phyloP scores from a whole-genome alignment of 2,329 filamentous ascomycete species.

The Phyllosticta citribraziliensis region DNA sequence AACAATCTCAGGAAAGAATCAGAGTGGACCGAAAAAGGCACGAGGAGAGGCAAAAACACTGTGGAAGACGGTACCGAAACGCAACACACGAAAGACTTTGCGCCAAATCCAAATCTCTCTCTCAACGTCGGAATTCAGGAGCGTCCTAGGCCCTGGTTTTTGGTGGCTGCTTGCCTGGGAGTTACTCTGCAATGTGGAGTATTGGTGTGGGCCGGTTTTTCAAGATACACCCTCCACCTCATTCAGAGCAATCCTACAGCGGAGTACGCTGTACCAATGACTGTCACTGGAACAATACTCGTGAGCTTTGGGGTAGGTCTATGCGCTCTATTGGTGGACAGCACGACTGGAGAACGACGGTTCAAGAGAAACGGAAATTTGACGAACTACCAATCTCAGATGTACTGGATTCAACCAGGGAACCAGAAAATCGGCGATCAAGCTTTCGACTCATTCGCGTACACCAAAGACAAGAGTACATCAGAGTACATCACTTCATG shows the following conservation, averaged over 20 bases:
- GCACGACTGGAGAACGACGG: not conserved
- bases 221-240: not conserved
- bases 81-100: not conserved
- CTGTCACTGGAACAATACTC: not conserved
- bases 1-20: no score
- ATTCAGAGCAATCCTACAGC: not conserved
- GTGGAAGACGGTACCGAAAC: no score
- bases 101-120: constrained; percentile 9
- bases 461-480: constrained; percentile 1
- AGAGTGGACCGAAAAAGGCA: not conserved
- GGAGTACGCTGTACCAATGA: not conserved
- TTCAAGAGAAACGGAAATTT: not conserved
- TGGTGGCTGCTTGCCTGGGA: not conserved
- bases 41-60: no score
- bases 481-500: constrained; percentile 3
- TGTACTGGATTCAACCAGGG: constrained; percentile 32
- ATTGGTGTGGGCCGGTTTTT: not conserved
- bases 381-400: constrained; percentile 17
- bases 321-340: not conserved
- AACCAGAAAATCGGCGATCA: constrained; percentile 30
- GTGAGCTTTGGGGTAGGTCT: not conserved
- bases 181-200: not conserved
- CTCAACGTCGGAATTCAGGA: constrained; percentile 12
- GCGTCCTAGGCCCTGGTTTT: not conserved
- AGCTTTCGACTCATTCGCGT: constrained; percentile 26